Evolutionary conservation across 495 filamentous ascomycete species (phyloP), one percentile per base, ranked within the genome.

Genomic region (Chaetomium cochliodes): DNA sequence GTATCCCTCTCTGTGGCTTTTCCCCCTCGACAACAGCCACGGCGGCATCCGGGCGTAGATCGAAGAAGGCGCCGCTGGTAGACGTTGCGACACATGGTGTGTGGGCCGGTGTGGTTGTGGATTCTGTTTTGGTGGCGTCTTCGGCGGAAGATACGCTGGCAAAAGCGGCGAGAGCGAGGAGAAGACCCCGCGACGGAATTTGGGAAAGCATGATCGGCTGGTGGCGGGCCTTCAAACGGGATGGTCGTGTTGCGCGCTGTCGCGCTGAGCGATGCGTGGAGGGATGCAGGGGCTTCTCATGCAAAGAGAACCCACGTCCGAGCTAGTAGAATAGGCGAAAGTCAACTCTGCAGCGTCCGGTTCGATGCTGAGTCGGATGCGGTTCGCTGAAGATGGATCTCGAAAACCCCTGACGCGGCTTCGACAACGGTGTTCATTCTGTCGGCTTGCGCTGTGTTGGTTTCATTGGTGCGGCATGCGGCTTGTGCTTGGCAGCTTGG

Each of bases 41-140:
- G 20, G 86, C 80, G 18, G 84, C 85, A 65, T 98, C 86, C 11
- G 89, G 84, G 68, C 88, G 89, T 58, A 99, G 81, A 72, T 99
- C 94, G 79, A 91, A 98, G 84, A 92, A 98, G 60, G 89, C 80
- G 54, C 92, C 92, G 55, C 81, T 88, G 44, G 70, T 71, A n/a
- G 90, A 92, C 57, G 87, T 88, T 15, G 90, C 88, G 7, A 93
- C 93, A 74, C 96, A 98, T 16, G 92, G 87, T 20, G 81, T 84
- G 3, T 75, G 70, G 12, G 75, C 76, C 20, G 73, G 70, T 3
- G 76, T 75, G 11, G 66, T 63, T 13, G 70, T 33, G 4, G 69
- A 51, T 0, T 58, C 15, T 2, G 67, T 64, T n/a, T 70, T 65
- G 25, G 59, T 46, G 55, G 66, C 16, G 15, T 72, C 62, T 2